A percentile compares a stretch with the other conserved stretches of the same genome.
phyloP scores from a whole-genome alignment of 257 asterid species.

The Ajuga chamaepitys region DNA sequence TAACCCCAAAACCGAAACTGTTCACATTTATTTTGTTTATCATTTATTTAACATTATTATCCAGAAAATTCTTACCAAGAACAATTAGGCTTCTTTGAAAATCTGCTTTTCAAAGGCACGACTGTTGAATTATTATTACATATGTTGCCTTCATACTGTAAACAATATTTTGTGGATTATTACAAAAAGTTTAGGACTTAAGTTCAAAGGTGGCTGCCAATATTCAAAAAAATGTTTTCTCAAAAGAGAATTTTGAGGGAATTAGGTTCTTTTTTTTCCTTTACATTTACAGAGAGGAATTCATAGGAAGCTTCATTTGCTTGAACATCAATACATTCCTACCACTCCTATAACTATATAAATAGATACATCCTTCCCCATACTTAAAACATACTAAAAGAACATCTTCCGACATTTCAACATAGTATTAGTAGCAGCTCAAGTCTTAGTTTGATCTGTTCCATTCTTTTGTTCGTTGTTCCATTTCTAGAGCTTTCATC shows the following conservation, averaged over 20 bases:
- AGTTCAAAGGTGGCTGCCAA: constrained; percentile 27
- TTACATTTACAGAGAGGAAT: not conserved
- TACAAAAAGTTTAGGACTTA: constrained; percentile 4
- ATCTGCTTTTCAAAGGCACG: not conserved
- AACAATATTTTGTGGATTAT: constrained; percentile 11
- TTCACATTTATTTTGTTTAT: constrained; percentile 8
- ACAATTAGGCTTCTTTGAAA: not conserved
- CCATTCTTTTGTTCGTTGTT: constrained; percentile 14
- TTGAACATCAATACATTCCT: not conserved
- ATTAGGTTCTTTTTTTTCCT: not conserved
- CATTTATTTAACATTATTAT: no score
- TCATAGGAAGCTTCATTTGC: constrained; percentile 32
- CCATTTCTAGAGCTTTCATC: not conserved
- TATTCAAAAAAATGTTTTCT: not conserved
- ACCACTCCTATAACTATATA: constrained; percentile 12
- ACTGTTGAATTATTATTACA: constrained; percentile 8
- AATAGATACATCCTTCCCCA: constrained; percentile 10
- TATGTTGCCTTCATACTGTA: not conserved
- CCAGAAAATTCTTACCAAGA: not conserved
- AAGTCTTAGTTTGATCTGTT: not conserved
- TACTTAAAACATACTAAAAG: not conserved
- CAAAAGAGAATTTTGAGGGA: not conserved
- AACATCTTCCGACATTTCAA: constrained; percentile 14
- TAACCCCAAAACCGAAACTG: not conserved
- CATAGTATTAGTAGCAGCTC: not conserved